Conservation (phyloP, 768 basidiomycete genomes). For the Leccinum arenicola region DNA sequence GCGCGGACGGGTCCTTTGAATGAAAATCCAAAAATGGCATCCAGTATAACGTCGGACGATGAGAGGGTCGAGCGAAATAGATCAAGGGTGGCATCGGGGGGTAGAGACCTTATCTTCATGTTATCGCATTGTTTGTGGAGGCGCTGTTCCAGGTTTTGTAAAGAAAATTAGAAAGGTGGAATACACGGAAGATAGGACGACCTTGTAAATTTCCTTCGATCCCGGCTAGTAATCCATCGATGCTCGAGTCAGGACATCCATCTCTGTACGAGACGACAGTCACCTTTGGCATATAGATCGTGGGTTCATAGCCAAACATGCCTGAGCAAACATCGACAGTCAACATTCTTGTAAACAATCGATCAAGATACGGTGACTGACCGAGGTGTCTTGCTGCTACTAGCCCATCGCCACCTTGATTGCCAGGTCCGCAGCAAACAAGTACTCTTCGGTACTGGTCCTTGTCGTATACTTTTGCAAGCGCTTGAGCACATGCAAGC, state of each 20-base stretch:
- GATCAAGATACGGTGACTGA: constrained; percentile 31
- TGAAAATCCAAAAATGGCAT: constrained; percentile 98
- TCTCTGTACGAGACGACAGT: neutral
- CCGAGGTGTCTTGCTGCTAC: constrained; percentile 95
- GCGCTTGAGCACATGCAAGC: constrained; percentile 85
- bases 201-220: constrained; percentile 90
- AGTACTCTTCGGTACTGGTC: constrained; percentile 73
- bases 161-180: neutral
- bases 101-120: constrained; percentile 76
- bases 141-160: constrained; percentile 42
- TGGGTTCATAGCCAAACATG: constrained; percentile 89
- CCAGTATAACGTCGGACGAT: constrained; percentile 79
- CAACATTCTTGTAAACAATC: neutral
- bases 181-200: constrained; percentile 21
- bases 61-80: constrained; percentile 49
- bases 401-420: constrained; percentile 95
- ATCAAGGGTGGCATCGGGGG: constrained; percentile 44
- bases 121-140: constrained; percentile 86
- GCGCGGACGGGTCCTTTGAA: constrained; percentile 88
- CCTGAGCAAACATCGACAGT: constrained; percentile 40
- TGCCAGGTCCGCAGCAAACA: constrained; percentile 97
- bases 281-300: constrained; percentile 93
- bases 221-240: constrained; percentile 60
- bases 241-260: neutral
- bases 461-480: constrained; percentile 73